phyloP scores from a whole-genome alignment of 2,329 filamentous ascomycete genomes.

The Paraphoma chrysanthemicola region DNA sequence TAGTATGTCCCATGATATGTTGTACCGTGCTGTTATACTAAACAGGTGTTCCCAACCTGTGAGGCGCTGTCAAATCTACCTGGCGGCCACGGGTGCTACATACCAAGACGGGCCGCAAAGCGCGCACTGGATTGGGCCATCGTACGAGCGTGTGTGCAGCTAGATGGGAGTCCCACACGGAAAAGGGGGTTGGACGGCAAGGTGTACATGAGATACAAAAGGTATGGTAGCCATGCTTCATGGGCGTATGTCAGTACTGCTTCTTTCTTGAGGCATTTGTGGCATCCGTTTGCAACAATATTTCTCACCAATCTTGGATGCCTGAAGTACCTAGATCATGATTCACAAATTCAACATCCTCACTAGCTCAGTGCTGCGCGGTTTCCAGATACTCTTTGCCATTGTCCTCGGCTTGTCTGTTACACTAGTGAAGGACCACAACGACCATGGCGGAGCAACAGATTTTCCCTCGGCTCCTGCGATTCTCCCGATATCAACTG shows the following conservation, averaged over 20 bases:
- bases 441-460: not conserved
- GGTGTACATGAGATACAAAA: not conserved
- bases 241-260: not conserved
- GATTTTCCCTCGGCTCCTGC: conserved; percentile 1
- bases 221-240: not conserved
- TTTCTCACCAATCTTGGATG: not conserved
- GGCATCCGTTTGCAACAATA: not conserved
- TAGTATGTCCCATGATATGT: not conserved
- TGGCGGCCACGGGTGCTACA: not conserved
- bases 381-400: conserved; percentile 22
- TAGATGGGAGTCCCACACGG: not conserved
- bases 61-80: not conserved
- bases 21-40: not conserved
- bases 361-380: conserved; percentile 19
- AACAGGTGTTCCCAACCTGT: not conserved
- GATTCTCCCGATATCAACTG: not conserved
- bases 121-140: not conserved
- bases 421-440: conserved; percentile 19
- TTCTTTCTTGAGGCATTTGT: not conserved
- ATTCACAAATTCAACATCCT: not conserved
- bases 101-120: not conserved
- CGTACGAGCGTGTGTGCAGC: not conserved
- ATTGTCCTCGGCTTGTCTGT: conserved; percentile 22
- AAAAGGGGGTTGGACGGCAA: not conserved
- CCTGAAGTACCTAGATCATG: not conserved